Conservation (phyloP, 371 early-diverging fungal genomes). For the Mucor piriformis region DNA sequence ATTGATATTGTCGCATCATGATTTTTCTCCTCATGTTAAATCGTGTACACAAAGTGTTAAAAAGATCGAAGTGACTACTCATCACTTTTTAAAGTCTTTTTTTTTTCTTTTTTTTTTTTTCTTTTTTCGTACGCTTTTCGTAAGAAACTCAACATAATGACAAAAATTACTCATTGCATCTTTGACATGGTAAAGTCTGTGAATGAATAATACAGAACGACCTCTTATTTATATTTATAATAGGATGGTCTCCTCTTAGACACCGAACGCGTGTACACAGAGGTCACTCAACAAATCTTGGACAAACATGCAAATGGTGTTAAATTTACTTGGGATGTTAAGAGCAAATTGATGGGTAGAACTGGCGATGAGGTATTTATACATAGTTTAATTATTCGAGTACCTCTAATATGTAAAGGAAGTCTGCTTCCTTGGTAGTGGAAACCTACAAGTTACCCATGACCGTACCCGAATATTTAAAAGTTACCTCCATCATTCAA, state of each 20-base stretch:
- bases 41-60: too few relatives aligned
- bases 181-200: slow-evolving; percentile 87
- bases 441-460: slow-evolving; percentile 67
- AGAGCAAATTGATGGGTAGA: slow-evolving; percentile 82
- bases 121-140: too few relatives aligned
- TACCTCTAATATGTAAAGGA: neutral
- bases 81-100: too few relatives aligned
- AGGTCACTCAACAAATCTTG: slow-evolving; percentile 71
- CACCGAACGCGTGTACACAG: slow-evolving; percentile 89
- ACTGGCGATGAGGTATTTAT: slow-evolving; percentile 59
- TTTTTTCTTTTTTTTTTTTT: too few relatives aligned
- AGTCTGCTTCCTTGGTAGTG: slow-evolving; percentile 77
- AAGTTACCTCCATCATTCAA: slow-evolving; percentile 37
- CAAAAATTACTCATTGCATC: slow-evolving; percentile 74
- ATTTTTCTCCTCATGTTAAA: too few relatives aligned
- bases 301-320: slow-evolving; percentile 59
- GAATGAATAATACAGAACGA: neutral
- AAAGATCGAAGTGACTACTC: too few relatives aligned
- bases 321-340: slow-evolving; percentile 79
- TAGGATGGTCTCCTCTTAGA: slow-evolving; percentile 59
- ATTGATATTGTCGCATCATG: too few relatives aligned
- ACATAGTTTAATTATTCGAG: neutral
- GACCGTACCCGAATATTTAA: slow-evolving; percentile 80
- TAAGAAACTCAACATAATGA: slow-evolving; percentile 32
- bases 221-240: neutral